A percentile compares a stretch with the other conserved stretches of the same genome.
phyloP scores from a whole-genome alignment of 169 alveolate genomes.

The Plasmodium gallinaceum region DNA sequence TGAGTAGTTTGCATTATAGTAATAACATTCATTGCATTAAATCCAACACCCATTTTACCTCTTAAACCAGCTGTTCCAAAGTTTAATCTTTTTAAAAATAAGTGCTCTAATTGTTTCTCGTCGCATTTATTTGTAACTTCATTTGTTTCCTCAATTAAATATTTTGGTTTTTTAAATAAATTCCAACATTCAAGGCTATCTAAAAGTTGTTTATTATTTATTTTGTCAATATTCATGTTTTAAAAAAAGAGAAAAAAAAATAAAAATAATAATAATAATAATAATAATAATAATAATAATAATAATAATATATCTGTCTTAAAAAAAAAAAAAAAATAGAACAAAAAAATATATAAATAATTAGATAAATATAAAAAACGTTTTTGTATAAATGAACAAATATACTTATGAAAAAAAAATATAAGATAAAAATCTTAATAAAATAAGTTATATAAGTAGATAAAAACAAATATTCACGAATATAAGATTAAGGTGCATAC shows the following conservation, averaged over 20 bases:
- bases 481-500: too few species aligned
- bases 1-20: constrained; percentile 89
- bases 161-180: constrained; percentile 47
- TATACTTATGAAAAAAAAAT: too few species aligned
- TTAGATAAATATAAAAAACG: too few species aligned
- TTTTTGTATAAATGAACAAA: too few species aligned
- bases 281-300: too few species aligned
- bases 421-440: too few species aligned
- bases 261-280: too few species aligned
- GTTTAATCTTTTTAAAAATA: constrained; percentile 57
- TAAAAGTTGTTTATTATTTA: constrained; percentile 13
- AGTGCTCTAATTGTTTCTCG: constrained; percentile 37
- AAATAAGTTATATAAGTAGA: too few species aligned
- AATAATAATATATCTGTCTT: too few species aligned
- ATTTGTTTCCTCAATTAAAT: constrained; percentile 45
- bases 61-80: constrained; percentile 90
- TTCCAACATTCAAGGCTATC: constrained; percentile 32
- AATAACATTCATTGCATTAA: constrained; percentile 86
- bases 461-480: too few species aligned
- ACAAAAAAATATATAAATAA: too few species aligned
- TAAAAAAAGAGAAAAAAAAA: background rate
- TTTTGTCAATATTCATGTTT: constrained; percentile 6
- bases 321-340: too few species aligned
- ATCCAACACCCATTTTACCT: constrained; percentile 89
- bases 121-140: constrained; percentile 32